Base-by-base conservation (phyloP, 2,329 filamentous ascomycete species). In the Plenodomus lindquistii region DNA sequence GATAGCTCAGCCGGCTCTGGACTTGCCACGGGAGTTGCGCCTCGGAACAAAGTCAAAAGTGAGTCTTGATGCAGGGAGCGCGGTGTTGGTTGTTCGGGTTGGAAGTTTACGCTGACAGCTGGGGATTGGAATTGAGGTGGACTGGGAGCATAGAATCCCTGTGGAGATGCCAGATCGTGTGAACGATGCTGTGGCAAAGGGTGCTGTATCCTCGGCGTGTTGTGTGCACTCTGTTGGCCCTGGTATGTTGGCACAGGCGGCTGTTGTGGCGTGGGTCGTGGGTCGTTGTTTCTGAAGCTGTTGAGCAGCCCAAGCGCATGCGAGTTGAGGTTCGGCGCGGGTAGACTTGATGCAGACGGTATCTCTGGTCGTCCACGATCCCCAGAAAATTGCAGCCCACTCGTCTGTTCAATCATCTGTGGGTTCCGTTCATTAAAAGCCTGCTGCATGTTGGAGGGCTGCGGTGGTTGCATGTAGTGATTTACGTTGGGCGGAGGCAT, bases 291-390 rank as follows among this genome's bases (percentile, higher is more conserved):
- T 50, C 79, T 85, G 72, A 87, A 85, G 1, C 80, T 76, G 57
- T 80, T 82, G 40, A 87, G 70, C 27, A 86, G 66, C n/a, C 77
- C 76, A 48, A 81, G 73, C 1, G 81, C 77, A 63, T 86, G 83
- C 11, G 77, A 77, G 29, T 75, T 85, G 24, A 86, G 75, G 52
- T 79, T 81, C 6, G 82, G 82, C 34, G 79, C 75, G 15, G 84
- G 83, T 19, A 86, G 63, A 42, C 81, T 81, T 57, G 83, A 67
- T 4, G 83, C 81, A 27, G 80, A 76, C 1, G 83, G 84, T 22
- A 80, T 76, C 29, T 71, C 67, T 35, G 77, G 74, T 15, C 60
- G 42, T n/a, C 73, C 73, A 46, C 74, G 73, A 42, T 62, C 70
- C 43, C 48, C 69, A 5, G 66, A 57, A 24, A 66, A 65, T n/a